Evolutionary conservation across 805 yeast species (phyloP), one percentile per base, ranked within the genome.

Genomic region (Candida xiaguanensis): DNA sequence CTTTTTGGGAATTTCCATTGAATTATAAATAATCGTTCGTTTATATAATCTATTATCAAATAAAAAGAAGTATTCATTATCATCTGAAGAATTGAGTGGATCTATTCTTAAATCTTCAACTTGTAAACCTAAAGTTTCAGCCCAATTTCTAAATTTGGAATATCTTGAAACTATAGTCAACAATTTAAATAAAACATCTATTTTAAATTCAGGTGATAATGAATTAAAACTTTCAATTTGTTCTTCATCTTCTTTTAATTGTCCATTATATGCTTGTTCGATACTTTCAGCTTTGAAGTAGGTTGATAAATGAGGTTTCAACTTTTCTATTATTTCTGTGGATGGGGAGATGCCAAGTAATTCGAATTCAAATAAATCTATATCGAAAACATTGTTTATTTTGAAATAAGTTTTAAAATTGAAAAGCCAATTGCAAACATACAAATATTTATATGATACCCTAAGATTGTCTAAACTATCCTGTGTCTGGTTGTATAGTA

Each of bases 351-450:
- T 12, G 3, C 26, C 32, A 7, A 78, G 60, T 11, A 81, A 58
- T 47, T 81, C 88, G 49, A 79, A 79, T 50, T 81, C 88, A 43
- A 80, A 70, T 14, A 73, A 60, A 42, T 78, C 82, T 6, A 73
- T 71, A 48, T 80, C 82, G 47, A 80, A 76, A 9, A 65, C 65
- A 39, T 79, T 85, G 9, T 63, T 61, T 39, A 81, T 54, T 47
- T 67, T 75, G 25, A 80, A 54, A 35, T 68, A 65, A 17, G 77
- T 78, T 39, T 80, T 71, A 53, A 74, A 71, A 34, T 70, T 62
- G 44, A 69, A 70, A 19, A 80, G 53, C 86, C 86, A 80, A 54
- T 79, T 77, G 9, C 77, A 55, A 33, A 56, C 61, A 25, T 54
- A 59, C 3, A 59, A 40, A 41, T 59, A 59, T 18, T 47, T 48